Evolutionary conservation across 352 stramenopile species (phyloP), one percentile per base, ranked within the genome.

Genomic region (Hyaloperonospora brassicae): DNA sequence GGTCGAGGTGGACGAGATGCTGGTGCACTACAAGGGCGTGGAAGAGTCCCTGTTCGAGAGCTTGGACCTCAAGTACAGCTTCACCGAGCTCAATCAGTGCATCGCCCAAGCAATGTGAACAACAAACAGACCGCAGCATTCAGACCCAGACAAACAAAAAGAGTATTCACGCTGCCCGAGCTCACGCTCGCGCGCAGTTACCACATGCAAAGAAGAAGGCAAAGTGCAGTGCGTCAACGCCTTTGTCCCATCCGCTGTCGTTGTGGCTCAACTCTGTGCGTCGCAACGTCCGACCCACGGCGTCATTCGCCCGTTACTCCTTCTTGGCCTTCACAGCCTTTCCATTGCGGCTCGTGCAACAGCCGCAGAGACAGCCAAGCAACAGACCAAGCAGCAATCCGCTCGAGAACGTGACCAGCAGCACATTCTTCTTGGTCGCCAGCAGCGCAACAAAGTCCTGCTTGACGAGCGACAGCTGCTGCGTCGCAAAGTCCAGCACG

Each of bases 11-110:
- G 79, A 93, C n/a, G 65, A 79, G 5, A 90, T 90, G 79, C 64
- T 93, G 1, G 54, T 67, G 31, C 89, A 61, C 52, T 93, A 93
- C 59, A 63, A 61, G 13, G 82, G 79, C 27, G 79, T 90, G 12
- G 82, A 93, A 52, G 63, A 68, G 10, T 84, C 71, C 50, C 67
- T 93, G 5, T 88, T 93, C 40, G 74, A 93, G 42, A 89, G 78
- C 36, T 64, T 93, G 21, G 73, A 87, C 51, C 76, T 93, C 44
- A 93, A 93, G 60, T 93, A 93, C 62, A 82, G 73, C 60, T 88
- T 86, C 59, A 72, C 86, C 62, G 68, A 74, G 52, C 54, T 91
- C 25, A 76, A 77, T 50, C 59, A 71, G 30, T 66, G 68, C 30
- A 76, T 81, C 13, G 61, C 64, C 1, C 66, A 76, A 38, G 52